Base-by-base conservation (phyloP, 2,329 filamentous ascomycete species). In the Stagonosporopsis cucurbitacearum region DNA sequence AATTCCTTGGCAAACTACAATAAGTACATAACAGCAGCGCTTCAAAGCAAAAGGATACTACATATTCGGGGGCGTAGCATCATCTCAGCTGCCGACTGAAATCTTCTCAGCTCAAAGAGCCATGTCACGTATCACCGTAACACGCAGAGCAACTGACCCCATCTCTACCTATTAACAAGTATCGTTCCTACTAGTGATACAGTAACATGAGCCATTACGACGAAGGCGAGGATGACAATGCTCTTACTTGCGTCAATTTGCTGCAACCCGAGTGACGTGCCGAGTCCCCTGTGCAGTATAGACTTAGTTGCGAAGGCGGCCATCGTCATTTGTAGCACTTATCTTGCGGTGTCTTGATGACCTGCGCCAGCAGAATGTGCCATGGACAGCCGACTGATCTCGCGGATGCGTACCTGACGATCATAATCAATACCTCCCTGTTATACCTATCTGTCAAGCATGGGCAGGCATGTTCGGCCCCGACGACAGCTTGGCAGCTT, bases 361-460 rank as follows among this genome's bases (percentile, higher is more conserved):
- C 30, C 6, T 15, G 3, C 13, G 30, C 13, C 8, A 22, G 15
- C 12, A 39, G 28, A 25, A 41, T 4, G 25, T 6, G 35, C 35
- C 33, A 41, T 4, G 25, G 11, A 40, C 35, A 15, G 15, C 43
- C 20, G 22, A 20, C 35, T 20, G 28, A 45, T 50, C 46, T 45
- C 28, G 20, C 15, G 30, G 20, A 25, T 11, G 20, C 17, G 64
- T 66, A 57, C 64, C 64, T 65, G 64, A 57, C 57, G 51, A 65
- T 65, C 64, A 59, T 59, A 52, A 44, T 44, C 41, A 20, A 42
- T 48, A 5, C 28, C 40, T 39, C 57, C 60, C 33, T 58, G 57
- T 63, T 54, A 57, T 61, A 54, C 46, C 50, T 59, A 54, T 49
- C 50, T 59, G 54, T 49, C 57, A 59, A 52, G 36, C 48, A 20